A percentile compares a stretch with the other conserved stretches of the same genome.
Conservation (phyloP, 129 eudicot species). For the Deinandra increscens region DNA sequence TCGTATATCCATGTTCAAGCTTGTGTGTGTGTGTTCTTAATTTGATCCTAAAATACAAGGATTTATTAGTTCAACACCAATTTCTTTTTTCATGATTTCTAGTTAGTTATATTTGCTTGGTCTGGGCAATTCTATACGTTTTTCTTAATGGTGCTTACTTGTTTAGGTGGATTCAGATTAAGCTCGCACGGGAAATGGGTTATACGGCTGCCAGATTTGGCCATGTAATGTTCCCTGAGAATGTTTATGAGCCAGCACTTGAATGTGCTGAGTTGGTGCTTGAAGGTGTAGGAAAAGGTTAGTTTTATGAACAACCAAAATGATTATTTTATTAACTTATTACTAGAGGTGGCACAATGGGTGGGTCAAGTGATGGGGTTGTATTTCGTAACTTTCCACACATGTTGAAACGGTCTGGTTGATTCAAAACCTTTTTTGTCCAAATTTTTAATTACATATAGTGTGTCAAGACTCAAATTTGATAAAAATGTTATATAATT, state of each 20-base stretch:
- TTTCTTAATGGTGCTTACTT: constrained; percentile 37
- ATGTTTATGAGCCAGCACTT: constrained; percentile 97
- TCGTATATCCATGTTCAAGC: no score
- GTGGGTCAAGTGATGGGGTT: neutral
- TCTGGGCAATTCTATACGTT: constrained; percentile 29
- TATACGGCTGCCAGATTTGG: constrained; percentile 97
- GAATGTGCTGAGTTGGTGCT: constrained; percentile 86
- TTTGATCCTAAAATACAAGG: neutral
- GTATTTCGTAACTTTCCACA: neutral
- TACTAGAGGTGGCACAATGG: neutral
- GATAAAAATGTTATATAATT: neutral
- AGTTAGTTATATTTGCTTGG: constrained; percentile 11
- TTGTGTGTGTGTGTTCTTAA: no score
- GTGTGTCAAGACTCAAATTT: constrained; percentile 2
- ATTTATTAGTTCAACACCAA: neutral
- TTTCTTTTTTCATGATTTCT: neutral
- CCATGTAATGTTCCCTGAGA: constrained; percentile 98
- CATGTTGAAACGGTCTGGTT: neutral
- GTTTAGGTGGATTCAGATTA: constrained; percentile 95
- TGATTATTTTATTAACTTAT: neutral
- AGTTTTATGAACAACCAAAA: constrained; percentile 18
- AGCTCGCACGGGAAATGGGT: constrained; percentile 90
- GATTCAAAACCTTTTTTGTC: neutral
- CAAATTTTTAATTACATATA: neutral
- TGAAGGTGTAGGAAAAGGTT: constrained; percentile 94